A percentile compares a stretch with the other conserved stretches of the same genome.
Evolutionary conservation across 2,329 filamentous ascomycete genomes (phyloP).

Genomic region (Ilyonectria robusta): DNA sequence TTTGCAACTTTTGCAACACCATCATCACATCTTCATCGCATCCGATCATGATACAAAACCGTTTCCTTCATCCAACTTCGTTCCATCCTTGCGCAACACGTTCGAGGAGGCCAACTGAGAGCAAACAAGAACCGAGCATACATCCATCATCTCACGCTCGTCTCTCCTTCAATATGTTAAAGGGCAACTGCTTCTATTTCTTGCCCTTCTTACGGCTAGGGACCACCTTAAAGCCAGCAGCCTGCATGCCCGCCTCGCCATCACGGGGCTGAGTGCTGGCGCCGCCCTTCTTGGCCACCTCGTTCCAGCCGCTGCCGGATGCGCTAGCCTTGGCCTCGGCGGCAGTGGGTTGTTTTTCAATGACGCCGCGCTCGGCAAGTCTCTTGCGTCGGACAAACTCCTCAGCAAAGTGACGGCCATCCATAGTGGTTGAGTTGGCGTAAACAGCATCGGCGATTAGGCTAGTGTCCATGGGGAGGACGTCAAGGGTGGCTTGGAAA

Average conservation of each 20-base stretch:
- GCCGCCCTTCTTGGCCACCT: conserved; percentile 94
- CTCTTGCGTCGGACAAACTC: conserved; percentile 95
- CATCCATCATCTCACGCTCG: conserved; percentile 18
- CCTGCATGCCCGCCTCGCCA: conserved; percentile 59
- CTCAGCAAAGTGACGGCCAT: conserved; percentile 92
- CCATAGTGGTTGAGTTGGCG: conserved; percentile 87
- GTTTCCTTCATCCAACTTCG: conserved; percentile 5
- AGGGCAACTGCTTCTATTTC: conserved; percentile 64
- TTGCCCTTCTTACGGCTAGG: conserved; percentile 92
- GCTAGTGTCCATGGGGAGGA: conserved; percentile 81
- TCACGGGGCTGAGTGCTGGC: conserved; percentile 57
- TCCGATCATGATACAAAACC: conserved; percentile 23
- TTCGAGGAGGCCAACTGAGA: too few relatives aligned
- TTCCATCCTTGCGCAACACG: not conserved
- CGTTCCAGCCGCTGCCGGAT: conserved; percentile 85
- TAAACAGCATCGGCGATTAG: conserved; percentile 95
- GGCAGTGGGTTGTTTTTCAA: conserved; percentile 77
- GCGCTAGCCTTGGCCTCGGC: conserved; percentile 64
- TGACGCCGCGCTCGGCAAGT: conserved; percentile 91
- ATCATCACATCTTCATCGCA: conserved; percentile 19
- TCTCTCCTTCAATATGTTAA: conserved; percentile 29
- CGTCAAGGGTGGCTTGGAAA: conserved; percentile 82
- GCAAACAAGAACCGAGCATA: not conserved
- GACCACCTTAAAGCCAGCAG: conserved; percentile 88
- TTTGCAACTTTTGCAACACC: conserved; percentile 6